Base-by-base conservation (phyloP, 306 rosid species). In the Calophaca sinica region DNA sequence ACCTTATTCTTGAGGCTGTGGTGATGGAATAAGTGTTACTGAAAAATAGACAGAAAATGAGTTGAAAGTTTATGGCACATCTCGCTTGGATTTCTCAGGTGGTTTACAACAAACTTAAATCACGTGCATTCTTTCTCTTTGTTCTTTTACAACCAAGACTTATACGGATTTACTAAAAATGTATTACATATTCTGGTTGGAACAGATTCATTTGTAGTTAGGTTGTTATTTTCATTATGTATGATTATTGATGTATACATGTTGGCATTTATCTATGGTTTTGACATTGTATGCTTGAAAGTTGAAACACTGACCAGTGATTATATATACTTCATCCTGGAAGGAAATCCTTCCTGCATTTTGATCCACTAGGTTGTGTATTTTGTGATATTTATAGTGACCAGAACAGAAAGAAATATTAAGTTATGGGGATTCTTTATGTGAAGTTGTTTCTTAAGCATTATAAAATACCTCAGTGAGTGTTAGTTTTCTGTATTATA, bases 321-420 rank as follows among this genome's bases (percentile, higher is more conserved):
- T 1, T 20, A 20, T 20, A 20, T 20, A 20, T 20, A 55, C 62
- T 14, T 57, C n/a, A 67, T 48, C 59, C 35, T 58, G 62, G 32
- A 15, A 71, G 73, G 33, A 10, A 29, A 62, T 31, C 20, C 65
- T 52, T 78, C 64, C 12, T 61, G 26, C 46, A 15, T 53, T 79
- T 26, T 70, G 51, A 59, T 69, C 63, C 45, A 79, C 48, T 33
- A 50, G 57, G 57, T 12, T 72, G 68, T 44, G 66, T 72, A 12
- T n/a, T 20, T 62, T 64, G 9, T 72, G 54, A 54, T 54, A 35
- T 72, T 31, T 72, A 10, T 62, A 44, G 44, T 70, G 65, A 39
- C 58, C 39, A 6, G 52, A 72, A 32, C 41, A 5, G 13, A 72
- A 49, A 81, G 52, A 64, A 45, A 39, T 58, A 29, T 62, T 9